Evolutionary conservation across 2,329 filamentous ascomycete genomes (phyloP).

Genomic region (Sporothrix dimorphospora): DNA sequence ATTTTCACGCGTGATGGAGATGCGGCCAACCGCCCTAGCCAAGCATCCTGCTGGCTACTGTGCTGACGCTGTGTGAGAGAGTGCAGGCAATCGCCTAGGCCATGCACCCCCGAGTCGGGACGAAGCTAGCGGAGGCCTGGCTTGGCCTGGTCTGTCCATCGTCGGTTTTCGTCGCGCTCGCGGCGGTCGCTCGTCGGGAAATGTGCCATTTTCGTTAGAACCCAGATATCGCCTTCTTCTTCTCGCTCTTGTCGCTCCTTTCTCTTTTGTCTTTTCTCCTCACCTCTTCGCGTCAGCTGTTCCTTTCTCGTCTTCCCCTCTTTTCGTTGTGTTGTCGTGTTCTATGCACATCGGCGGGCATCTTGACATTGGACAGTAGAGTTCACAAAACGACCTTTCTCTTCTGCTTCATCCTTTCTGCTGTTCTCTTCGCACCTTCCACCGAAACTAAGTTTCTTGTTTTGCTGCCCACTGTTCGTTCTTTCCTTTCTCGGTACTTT

Average conservation of each 20-base stretch:
- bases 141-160: slow-evolving; percentile 9
- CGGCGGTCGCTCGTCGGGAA: not conserved
- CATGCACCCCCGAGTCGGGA: slow-evolving; percentile 14
- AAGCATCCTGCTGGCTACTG: not conserved
- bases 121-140: slow-evolving; percentile 16
- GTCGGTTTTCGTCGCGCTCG: slow-evolving; percentile 1
- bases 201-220: slow-evolving; percentile 12
- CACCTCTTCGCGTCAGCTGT: slow-evolving; percentile 3
- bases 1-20: not conserved
- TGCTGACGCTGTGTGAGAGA: not conserved
- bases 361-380: not conserved
- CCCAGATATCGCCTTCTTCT: not conserved
- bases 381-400: not conserved
- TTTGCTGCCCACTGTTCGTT: not conserved
- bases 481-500: slow-evolving; percentile 18
- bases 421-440: not conserved
- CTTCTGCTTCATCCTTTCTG: not conserved
- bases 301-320: not conserved
- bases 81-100: not conserved
- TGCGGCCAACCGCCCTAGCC: not conserved
- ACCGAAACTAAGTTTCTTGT: not conserved
- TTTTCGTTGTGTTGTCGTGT: not conserved
- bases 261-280: not conserved
- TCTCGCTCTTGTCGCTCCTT: not conserved
- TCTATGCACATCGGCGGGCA: not conserved